Conservation (phyloP, 768 basidiomycete genomes). For the Tylopilus balloui region DNA sequence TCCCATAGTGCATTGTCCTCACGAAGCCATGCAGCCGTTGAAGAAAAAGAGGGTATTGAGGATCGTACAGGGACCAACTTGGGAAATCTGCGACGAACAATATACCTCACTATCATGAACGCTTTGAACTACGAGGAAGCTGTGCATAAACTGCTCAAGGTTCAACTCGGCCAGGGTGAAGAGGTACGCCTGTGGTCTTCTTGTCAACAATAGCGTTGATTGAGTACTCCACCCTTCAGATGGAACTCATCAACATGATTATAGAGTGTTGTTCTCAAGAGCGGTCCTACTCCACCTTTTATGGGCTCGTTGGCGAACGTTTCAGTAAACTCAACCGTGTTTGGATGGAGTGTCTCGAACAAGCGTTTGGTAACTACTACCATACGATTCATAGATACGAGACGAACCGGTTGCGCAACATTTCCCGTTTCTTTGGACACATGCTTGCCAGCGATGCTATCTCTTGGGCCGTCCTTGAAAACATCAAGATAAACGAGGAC, state of each 20-base stretch:
- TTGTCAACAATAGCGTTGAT: not conserved
- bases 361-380: constrained; percentile 87
- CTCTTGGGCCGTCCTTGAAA: constrained; percentile 82
- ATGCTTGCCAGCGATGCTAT: constrained; percentile 81
- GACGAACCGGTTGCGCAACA: constrained; percentile 96
- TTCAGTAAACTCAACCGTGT: constrained; percentile 94
- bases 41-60: constrained; percentile 84
- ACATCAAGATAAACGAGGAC: constrained; percentile 92
- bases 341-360: constrained; percentile 88
- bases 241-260: constrained; percentile 96
- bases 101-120: constrained; percentile 99
- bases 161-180: constrained; percentile 86
- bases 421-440: constrained; percentile 95
- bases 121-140: constrained; percentile 98
- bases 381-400: constrained; percentile 97
- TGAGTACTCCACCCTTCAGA: constrained; percentile 41
- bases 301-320: constrained; percentile 92
- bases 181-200: constrained; percentile 55
- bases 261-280: constrained; percentile 99
- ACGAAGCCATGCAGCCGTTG: constrained; percentile 44
- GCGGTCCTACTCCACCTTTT: constrained; percentile 96
- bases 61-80: constrained; percentile 94
- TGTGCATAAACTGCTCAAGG: constrained; percentile 93
- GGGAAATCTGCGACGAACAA: constrained; percentile 88
- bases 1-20: constrained; percentile 26